Conservation (phyloP, 176 grass and related monocot genomes). For the Eremochloa ophiuroides region DNA sequence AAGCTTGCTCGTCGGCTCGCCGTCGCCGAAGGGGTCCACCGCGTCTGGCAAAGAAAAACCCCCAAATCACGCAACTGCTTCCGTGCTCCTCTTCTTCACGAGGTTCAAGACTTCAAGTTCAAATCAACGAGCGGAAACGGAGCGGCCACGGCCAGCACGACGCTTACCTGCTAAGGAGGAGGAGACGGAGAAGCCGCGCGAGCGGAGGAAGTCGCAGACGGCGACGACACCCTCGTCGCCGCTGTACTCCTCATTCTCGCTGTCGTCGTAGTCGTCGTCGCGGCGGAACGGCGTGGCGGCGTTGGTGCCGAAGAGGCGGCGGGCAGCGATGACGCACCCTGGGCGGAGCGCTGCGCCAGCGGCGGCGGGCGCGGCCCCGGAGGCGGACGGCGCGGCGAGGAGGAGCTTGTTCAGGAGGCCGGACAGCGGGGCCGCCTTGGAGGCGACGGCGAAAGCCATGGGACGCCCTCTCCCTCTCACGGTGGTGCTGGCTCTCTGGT, state of each 20-base stretch:
- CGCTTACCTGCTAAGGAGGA: constrained; percentile 27
- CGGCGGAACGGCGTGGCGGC: constrained; percentile 11
- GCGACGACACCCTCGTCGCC: not conserved
- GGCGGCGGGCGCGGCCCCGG: not conserved
- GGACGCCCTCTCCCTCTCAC: not conserved
- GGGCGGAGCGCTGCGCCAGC: not conserved
- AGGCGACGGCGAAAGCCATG: constrained; percentile 47
- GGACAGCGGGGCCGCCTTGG: constrained; percentile 1
- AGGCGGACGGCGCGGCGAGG: not conserved
- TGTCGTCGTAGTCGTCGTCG: constrained; percentile 13
- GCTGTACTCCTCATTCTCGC: not conserved
- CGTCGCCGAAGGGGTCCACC: too few species aligned
- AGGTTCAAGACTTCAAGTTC: too few species aligned
- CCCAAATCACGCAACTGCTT: not conserved
- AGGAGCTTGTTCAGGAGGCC: constrained; percentile 40
- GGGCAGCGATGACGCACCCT: not conserved
- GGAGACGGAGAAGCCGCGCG: not conserved
- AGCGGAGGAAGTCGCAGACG: not conserved
- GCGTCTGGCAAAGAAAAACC: not conserved
- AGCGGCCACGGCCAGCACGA: not conserved
- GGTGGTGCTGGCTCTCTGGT: too few species aligned
- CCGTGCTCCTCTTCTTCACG: not conserved
- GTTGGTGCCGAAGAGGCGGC: constrained; percentile 37
- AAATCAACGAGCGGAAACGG: not conserved
- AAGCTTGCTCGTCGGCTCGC: constrained; percentile 30